Evolutionary conservation across 257 asterid species (phyloP), one percentile per base, ranked within the genome.

Genomic region (Verbascum thapsus): DNA sequence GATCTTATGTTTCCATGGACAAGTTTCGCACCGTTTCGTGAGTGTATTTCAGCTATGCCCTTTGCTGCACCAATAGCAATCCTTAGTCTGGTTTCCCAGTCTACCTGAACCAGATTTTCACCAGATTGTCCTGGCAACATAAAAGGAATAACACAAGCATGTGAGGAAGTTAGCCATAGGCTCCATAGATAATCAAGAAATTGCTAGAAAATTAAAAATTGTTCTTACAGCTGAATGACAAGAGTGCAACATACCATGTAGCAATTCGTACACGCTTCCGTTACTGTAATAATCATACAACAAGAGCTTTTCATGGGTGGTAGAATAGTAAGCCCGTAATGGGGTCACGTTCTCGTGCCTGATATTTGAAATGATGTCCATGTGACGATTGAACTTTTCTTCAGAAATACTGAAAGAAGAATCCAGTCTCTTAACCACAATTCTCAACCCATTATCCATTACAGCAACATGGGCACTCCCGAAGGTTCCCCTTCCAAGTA

Each of bases 251-350:
- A 26, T 26, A 26, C 32, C 32, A 26, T 26, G 32, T 26, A 26
- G 5, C 32, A 26, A 5, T 5, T 2, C 32, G 5, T 26, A 26
- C 32, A 26, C 5, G 32, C 32, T 26, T 5, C 32, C 5, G 32
- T 26, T 26, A 26, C 32, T 26, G 32, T 26, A 5, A 26, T 26
- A 26, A 26, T 70, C 70, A 23, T 20, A 63, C 18, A 63, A 44
- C 45, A 70, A 47, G 37, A 70, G 37, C 43, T 70, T 70, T 52
- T 70, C 75, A 53, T 70, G 38, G 15, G 34, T 39, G 43, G 11
- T 1, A 7, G 43, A 39, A 39, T 39, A 39, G 12, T 39, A 39
- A 39, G 43, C 43, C 43, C 43, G 2, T 26, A 26, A 26, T 26
- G 32, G 32, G 32, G 32, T 5, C 32, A 26, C 32, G 32, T 26